A percentile compares a stretch with the other conserved stretches of the same genome.
Conservation (phyloP, 2,329 filamentous ascomycete species). For the Pseudogymnoascus sp. region DNA sequence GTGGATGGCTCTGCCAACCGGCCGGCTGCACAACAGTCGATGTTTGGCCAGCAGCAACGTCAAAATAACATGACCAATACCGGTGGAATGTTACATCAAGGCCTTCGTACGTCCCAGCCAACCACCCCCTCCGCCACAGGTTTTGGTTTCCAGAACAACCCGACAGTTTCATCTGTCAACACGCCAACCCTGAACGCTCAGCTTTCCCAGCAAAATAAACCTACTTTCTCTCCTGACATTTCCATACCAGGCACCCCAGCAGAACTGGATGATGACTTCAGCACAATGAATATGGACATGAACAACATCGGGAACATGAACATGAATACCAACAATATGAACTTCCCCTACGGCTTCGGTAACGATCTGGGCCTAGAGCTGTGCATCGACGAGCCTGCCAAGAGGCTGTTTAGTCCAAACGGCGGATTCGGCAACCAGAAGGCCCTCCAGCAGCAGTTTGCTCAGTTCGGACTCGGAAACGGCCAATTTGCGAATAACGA, state of each 20-base stretch:
- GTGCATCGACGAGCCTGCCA: slow-evolving; percentile 87
- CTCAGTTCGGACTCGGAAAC: slow-evolving; percentile 57
- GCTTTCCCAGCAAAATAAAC: slow-evolving; percentile 47
- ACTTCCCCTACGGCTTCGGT: slow-evolving; percentile 27
- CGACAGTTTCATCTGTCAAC: slow-evolving; percentile 93
- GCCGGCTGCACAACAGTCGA: slow-evolving; percentile 54
- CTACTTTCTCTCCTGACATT: slow-evolving; percentile 42
- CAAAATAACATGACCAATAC: slow-evolving; percentile 77
- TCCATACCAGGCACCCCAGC: slow-evolving; percentile 62
- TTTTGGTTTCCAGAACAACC: slow-evolving; percentile 82
- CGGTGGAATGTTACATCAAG: slow-evolving; percentile 60
- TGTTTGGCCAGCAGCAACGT: slow-evolving; percentile 56
- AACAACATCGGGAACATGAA: slow-evolving; percentile 50
- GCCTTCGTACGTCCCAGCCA: slow-evolving; percentile 75
- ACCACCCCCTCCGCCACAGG: slow-evolving; percentile 71
- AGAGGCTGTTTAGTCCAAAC: slow-evolving; percentile 81
- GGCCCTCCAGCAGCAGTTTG: slow-evolving; percentile 57
- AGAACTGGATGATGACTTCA: slow-evolving; percentile 67
- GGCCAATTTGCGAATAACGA: slow-evolving; percentile 62
- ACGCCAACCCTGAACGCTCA: slow-evolving; percentile 83
- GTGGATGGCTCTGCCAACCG: slow-evolving; percentile 44
- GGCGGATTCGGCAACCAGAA: slow-evolving; percentile 59
- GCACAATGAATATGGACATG: slow-evolving; percentile 50
- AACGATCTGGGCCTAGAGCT: slow-evolving; percentile 50
- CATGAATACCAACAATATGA: slow-evolving; percentile 33